Evolutionary conservation across 2,329 filamentous ascomycete genomes (phyloP).

Genomic region (Colletotrichum sojae): DNA sequence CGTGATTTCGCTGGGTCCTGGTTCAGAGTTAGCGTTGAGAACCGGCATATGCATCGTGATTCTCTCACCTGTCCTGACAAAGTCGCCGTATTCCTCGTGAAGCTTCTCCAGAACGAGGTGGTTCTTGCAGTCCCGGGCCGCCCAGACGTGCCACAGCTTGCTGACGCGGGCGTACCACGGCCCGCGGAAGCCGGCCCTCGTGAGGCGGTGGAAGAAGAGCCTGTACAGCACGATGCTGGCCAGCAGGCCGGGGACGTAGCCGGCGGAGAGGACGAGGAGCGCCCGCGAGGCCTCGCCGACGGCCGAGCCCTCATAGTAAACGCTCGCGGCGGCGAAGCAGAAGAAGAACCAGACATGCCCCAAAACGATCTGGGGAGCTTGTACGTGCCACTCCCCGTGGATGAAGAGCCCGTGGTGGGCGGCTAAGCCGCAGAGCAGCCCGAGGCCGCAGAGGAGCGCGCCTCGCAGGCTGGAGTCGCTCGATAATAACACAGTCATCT

Average conservation of each 20-base stretch:
- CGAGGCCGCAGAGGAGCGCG: constrained; percentile 20
- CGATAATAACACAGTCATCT: constrained; percentile 28
- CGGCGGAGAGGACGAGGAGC: constrained; percentile 25
- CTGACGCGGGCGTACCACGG: constrained; percentile 52
- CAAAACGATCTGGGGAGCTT: constrained; percentile 42
- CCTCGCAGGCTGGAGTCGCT: background rate
- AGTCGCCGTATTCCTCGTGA: constrained; percentile 44
- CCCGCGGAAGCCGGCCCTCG: constrained; percentile 51
- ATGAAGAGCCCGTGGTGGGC: constrained; percentile 44
- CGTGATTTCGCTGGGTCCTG: constrained; percentile 45
- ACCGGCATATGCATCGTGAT: background rate
- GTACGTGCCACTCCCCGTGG: constrained; percentile 46
- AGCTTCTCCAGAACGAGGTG: constrained; percentile 43
- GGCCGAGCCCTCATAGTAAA: constrained; percentile 20
- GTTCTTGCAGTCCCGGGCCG: constrained; percentile 44
- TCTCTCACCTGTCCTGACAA: constrained; percentile 46
- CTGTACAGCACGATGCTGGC: constrained; percentile 56
- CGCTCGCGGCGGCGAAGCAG: constrained; percentile 27
- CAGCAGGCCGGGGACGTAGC: constrained; percentile 40
- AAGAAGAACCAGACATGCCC: constrained; percentile 34
- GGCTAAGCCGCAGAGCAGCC: constrained; percentile 33
- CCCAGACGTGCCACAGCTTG: constrained; percentile 54
- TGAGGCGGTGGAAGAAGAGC: constrained; percentile 55
- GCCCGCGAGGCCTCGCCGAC: constrained; percentile 21
- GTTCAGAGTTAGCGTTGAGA: background rate